phyloP scores from a whole-genome alignment of 495 filamentous ascomycete genomes.

The Hypoxylon crocopeplum region DNA sequence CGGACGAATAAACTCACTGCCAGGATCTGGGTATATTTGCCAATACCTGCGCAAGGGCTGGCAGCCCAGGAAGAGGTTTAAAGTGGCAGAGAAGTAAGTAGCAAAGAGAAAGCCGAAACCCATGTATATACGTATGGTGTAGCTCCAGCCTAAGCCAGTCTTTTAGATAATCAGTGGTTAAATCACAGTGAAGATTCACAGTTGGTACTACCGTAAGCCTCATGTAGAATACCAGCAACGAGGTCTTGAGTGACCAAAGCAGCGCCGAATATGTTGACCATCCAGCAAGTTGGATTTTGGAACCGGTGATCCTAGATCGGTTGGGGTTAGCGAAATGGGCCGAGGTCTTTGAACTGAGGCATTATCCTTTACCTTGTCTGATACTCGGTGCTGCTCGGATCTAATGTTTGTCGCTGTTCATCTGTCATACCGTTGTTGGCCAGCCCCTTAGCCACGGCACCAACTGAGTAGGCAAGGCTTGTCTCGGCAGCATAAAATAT shows the following conservation, averaged over 20 bases:
- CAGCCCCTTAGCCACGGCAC: constrained; percentile 57
- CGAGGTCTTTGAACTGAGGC: neutral
- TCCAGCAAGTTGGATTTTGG: constrained; percentile 65
- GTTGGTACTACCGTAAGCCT: constrained; percentile 57
- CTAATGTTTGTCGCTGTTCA: constrained; percentile 52
- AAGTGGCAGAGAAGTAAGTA: constrained; percentile 59
- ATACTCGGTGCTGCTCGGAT: constrained; percentile 59
- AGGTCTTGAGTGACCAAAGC: constrained; percentile 64
- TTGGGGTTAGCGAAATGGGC: neutral
- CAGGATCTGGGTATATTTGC: constrained; percentile 64
- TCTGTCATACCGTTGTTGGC: constrained; percentile 68
- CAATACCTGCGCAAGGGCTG: constrained; percentile 57
- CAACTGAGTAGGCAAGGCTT: constrained; percentile 44
- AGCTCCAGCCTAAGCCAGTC: constrained; percentile 52
- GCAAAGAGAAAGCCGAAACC: constrained; percentile 58
- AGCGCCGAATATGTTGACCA: constrained; percentile 65
- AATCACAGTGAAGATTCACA: neutral
- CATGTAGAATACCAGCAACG: constrained; percentile 65
- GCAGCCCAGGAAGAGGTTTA: constrained; percentile 62
- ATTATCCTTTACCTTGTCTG: constrained; percentile 37
- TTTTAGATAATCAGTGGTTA: constrained; percentile 13
- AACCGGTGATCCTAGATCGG: constrained; percentile 45
- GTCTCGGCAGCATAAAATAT: constrained; percentile 45
- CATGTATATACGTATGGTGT: constrained; percentile 55
- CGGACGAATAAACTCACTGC: constrained; percentile 47